phyloP scores from a whole-genome alignment of 768 basidiomycete genomes.

The Boletus vermiculosoides region DNA sequence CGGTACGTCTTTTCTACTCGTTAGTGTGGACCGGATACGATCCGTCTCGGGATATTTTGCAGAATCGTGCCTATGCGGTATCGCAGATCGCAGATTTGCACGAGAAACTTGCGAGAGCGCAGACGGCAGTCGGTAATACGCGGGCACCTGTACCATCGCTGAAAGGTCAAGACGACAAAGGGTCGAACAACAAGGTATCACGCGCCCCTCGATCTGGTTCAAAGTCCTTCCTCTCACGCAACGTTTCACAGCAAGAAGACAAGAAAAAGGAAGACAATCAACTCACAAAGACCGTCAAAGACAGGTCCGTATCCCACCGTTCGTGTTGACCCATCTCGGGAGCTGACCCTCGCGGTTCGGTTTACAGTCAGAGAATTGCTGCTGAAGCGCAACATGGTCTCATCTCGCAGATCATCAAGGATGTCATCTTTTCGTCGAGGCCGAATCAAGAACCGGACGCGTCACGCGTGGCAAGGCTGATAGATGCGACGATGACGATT shows the following conservation, averaged over 20 bases:
- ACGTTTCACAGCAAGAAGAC: slow-evolving; percentile 44
- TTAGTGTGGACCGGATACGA: neutral
- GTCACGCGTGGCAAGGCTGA: slow-evolving; percentile 27
- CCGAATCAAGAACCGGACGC: slow-evolving; percentile 30
- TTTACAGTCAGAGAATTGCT: slow-evolving; percentile 76
- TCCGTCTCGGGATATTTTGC: neutral
- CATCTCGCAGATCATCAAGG: slow-evolving; percentile 91
- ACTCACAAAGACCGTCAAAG: slow-evolving; percentile 85
- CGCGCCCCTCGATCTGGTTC: neutral
- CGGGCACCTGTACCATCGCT: slow-evolving; percentile 53
- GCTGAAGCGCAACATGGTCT: slow-evolving; percentile 92
- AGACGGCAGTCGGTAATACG: slow-evolving; percentile 53
- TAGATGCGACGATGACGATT: slow-evolving; percentile 39
- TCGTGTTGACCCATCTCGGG: neutral
- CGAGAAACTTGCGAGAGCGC: slow-evolving; percentile 81
- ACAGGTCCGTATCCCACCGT: slow-evolving; percentile 55
- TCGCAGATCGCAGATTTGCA: slow-evolving; percentile 88
- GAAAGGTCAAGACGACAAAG: slow-evolving; percentile 51
- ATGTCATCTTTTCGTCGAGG: slow-evolving; percentile 76
- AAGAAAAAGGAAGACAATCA: slow-evolving; percentile 89
- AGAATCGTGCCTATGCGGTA: slow-evolving; percentile 75
- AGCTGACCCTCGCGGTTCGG: neutral
- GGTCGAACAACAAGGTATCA: slow-evolving; percentile 41
- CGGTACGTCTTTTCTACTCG: slow-evolving; percentile 48
- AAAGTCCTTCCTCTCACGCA: neutral